Evolutionary conservation across 306 rosid species (phyloP).

Genomic region (Begonia masoniana): DNA sequence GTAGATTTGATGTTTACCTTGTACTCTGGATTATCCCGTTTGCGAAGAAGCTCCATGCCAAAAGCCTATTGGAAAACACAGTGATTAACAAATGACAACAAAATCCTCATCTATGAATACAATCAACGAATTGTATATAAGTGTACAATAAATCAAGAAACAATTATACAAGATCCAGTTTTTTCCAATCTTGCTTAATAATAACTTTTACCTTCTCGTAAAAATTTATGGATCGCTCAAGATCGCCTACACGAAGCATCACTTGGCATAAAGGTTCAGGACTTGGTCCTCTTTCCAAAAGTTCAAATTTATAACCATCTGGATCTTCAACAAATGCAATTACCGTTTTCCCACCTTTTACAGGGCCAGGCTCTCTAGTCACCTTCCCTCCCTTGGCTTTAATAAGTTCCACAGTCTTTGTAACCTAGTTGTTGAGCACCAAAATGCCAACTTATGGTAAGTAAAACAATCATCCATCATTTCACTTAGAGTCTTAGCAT

Average conservation of each 20-base stretch:
- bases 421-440: conserved; percentile 38
- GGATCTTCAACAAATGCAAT: conserved; percentile 85
- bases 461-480: background rate
- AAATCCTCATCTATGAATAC: too few species aligned
- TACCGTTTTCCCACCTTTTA: conserved; percentile 52
- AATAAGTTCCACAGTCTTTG: conserved; percentile 67
- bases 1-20: conserved; percentile 40
- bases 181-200: conserved; percentile 1
- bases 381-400: conserved; percentile 90
- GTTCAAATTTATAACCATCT: conserved; percentile 86
- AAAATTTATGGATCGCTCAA: conserved; percentile 77
- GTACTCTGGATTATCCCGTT: conserved; percentile 69
- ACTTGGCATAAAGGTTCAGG: conserved; percentile 93
- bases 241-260: conserved; percentile 95
- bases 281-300: conserved; percentile 71
- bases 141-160: too few species aligned
- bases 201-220: conserved; percentile 69
- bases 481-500: too few species aligned
- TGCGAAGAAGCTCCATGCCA: conserved; percentile 93
- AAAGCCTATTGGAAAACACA: conserved; percentile 26
- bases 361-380: conserved; percentile 69
- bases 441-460: background rate
- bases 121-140: too few species aligned
- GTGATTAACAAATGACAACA: background rate
- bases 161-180: background rate